Base-by-base conservation (phyloP, 352 stramenopile genomes). In the Globisporangium camurandrum region DNA sequence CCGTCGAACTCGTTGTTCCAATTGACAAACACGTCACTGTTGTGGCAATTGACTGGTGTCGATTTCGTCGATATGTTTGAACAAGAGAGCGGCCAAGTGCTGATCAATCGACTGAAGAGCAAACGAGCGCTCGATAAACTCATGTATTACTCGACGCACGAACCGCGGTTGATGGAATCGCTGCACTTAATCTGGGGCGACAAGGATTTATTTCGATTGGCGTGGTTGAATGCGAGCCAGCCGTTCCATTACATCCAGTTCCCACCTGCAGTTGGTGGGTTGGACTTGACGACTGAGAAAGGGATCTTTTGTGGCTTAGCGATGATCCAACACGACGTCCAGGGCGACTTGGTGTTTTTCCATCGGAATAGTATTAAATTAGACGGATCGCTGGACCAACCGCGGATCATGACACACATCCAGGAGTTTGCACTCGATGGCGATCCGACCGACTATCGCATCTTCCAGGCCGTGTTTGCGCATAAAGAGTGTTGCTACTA, bases 401-500 rank as follows among this genome's bases (percentile, higher is more conserved):
- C 77, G 14, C 72, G 65, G 11, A 71, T 93, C 56, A 84, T 90
- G 64, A 88, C 79, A 38, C 79, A 93, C 41, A 88, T 88, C 39
- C 82, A 91, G 46, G 76, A 88, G 58, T 91, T 88, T 52, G 75
- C 71, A 16, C 53, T 85, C 0, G 69, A 88, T 6, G 75, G 71
- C 10, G 69, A 88, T 37, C 76, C 81, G 30, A 78, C 67, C 20
- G 65, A 84, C 45, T 93, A 91, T 57, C 75, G 77, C 37, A 88
- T 93, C 60, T 87, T 87, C 49, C 78, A 93, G 54, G 79, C 77
- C 16, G 77, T 89, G 24, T 72, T 88, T 17, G 81, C 76, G 16
- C 71, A 87, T 64, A 86, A 89, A 49, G 77, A 92, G 56, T 89
- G 80, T 53, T 92, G 80, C 58, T 93, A 93, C 59, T 88, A 88